Evolutionary conservation across 495 filamentous ascomycete species (phyloP).

Genomic region (Hypoxylon crocopeplum): DNA sequence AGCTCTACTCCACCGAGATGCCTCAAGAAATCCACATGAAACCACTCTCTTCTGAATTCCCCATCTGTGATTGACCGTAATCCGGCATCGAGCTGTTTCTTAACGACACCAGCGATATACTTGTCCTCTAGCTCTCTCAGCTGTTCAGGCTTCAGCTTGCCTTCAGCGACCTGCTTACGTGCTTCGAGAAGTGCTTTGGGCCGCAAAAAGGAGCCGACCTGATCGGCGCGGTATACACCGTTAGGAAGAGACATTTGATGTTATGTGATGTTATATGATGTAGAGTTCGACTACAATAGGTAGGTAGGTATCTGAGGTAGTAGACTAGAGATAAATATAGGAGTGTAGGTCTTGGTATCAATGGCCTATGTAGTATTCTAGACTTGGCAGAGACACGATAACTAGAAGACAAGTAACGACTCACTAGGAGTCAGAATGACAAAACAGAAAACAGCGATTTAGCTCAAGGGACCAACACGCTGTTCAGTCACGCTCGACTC

Average conservation of each 20-base stretch:
- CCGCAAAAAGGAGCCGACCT: slow-evolving; percentile 56
- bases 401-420: slow-evolving; percentile 6
- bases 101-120: slow-evolving; percentile 67
- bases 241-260: slow-evolving; percentile 56
- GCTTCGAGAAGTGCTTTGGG: slow-evolving; percentile 48
- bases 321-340: slow-evolving; percentile 1
- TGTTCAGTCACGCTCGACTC: slow-evolving; percentile 9
- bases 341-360: too few relatives aligned
- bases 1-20: slow-evolving; percentile 52
- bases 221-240: slow-evolving; percentile 58
- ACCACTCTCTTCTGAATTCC: slow-evolving; percentile 67
- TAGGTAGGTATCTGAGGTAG: neutral
- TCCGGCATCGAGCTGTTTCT: slow-evolving; percentile 66
- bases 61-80: slow-evolving; percentile 72
- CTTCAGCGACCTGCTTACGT: slow-evolving; percentile 53
- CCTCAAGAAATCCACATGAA: slow-evolving; percentile 58
- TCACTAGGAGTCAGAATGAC: slow-evolving; percentile 11
- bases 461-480: slow-evolving; percentile 9
- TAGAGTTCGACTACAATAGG: slow-evolving; percentile 9
- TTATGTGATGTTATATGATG: slow-evolving; percentile 34
- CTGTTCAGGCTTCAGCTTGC: slow-evolving; percentile 49
- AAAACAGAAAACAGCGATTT: slow-evolving; percentile 2
- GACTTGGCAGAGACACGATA: neutral
- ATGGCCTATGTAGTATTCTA: neutral
- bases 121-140: slow-evolving; percentile 65